Base-by-base conservation (phyloP, 2,329 filamentous ascomycete species). In the Periconia sp. region DNA sequence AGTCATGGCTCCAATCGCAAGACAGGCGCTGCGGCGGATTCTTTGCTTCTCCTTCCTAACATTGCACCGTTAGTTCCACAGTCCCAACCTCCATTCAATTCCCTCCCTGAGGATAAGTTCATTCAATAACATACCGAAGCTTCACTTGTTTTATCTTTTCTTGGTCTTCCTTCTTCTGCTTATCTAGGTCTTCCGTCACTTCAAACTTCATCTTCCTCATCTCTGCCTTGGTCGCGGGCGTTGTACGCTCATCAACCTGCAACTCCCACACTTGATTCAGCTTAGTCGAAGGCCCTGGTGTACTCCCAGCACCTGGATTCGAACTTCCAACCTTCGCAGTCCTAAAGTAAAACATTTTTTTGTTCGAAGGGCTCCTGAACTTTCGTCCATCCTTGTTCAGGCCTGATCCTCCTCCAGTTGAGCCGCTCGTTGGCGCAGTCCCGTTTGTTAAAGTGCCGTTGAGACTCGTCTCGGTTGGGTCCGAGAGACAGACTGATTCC, bases 1-100 rank as follows among this genome's bases (percentile, higher is more conserved):
- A n/a, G 15, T 52, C 50, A 52, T 47, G 8, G 50, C 43, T 18
- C 50, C 50, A 9, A 52, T 9, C 8, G 50, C 50, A 9, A 52
- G 35, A 42, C 50, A 52, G 11, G 50, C 44, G 31, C 50, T 44
- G 11, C 50, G 30, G 17, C 50, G 50, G n/a, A 37, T 37, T n/a
- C 33, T 37, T n/a, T 37, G 33, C 15, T 37, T 37, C 33, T 37
- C 33, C 33, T 11, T 37, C 33, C 33, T 37, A n/a, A n/a, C 13
- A n/a, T 37, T 13, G 11, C 11, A 37, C 11, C 10, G 33, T 37
- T n/a, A 37, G 33, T n/a, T 37, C 5, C 15, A 14, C 15, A 11
- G n/a, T n/a, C n/a, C n/a, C 33, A 14, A 5, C 33, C 15, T 6
- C 33, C 6, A 11, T 6, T 14, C 5, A 37, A 37, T 6, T n/a